These are phyloP conservation scores for Sistotremastrum niveocremeum DNA, from an alignment of 768 basidiomycete genomes.

Conservation along the genomic window DNA sequence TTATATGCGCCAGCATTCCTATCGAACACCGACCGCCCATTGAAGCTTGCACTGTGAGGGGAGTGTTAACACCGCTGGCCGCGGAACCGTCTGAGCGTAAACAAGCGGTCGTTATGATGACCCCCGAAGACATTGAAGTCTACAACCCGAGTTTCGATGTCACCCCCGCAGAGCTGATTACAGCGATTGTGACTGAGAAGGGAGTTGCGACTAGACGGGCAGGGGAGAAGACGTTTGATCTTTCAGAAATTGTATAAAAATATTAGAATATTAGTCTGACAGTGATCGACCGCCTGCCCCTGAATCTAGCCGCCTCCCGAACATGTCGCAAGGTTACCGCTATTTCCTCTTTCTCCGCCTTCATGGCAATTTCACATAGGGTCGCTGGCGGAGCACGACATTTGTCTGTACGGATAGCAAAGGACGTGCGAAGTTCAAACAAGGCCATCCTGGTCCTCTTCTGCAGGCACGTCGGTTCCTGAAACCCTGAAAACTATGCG, in stretches of 20 bases:
- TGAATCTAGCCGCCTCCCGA: no score
- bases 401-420: no score
- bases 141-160: conserved; percentile 98
- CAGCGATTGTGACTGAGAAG: conserved; percentile 91
- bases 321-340: no score
- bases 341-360: no score
- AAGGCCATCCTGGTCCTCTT: no score
- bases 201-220: conserved; percentile 70
- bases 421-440: no score
- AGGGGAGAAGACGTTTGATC: conserved; percentile 47
- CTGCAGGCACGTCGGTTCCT: no score
- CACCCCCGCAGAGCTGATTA: conserved; percentile 85
- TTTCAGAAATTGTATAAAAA: conserved; percentile 38
- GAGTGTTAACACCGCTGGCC: conserved; percentile 49
- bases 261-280: background rate
- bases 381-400: no score
- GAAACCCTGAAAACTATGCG: no score
- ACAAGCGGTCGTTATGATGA: conserved; percentile 75
- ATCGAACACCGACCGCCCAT: conserved; percentile 85
- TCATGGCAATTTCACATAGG: no score
- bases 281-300: no score
- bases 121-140: conserved; percentile 49
- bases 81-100: conserved; percentile 29
- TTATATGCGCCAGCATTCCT: conserved; percentile 42
- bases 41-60: conserved; percentile 83